A percentile compares a stretch with the other conserved stretches of the same genome.
Conservation (phyloP, 805 yeast species). For the Cephaloascus albidus region DNA sequence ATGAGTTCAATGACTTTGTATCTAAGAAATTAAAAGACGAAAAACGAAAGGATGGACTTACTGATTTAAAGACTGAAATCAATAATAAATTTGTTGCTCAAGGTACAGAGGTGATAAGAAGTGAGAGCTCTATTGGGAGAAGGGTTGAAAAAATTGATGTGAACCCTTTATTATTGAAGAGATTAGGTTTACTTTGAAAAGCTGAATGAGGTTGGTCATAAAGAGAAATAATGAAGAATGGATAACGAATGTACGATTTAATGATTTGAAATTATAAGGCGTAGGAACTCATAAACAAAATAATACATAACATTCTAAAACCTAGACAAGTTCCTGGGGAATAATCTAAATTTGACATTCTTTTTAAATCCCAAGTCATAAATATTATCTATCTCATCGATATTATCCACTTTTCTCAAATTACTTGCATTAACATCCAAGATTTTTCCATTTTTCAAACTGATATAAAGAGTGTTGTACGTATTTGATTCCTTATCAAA, state of each 20-base stretch:
- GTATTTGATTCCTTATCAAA: constrained; percentile 3
- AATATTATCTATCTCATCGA: constrained; percentile 19
- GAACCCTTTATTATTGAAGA: constrained; percentile 1
- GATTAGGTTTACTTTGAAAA: constrained; percentile 2
- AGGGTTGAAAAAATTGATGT: neutral
- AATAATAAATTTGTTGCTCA: neutral
- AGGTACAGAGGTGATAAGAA: neutral
- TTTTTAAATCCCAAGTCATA: constrained; percentile 28
- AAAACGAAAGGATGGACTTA: too few relatives aligned
- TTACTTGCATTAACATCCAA: constrained; percentile 6
- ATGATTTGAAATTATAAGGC: too few relatives aligned
- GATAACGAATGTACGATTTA: too few relatives aligned
- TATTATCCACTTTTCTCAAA: constrained; percentile 5
- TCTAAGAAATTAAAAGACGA: neutral
- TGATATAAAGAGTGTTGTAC: constrained; percentile 15
- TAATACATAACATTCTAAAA: too few relatives aligned
- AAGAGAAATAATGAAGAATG: too few relatives aligned
- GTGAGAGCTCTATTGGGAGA: neutral
- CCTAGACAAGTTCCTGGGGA: constrained; percentile 1
- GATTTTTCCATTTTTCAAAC: constrained; percentile 16
- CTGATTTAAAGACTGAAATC: too few relatives aligned
- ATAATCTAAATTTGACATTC: constrained; percentile 17
- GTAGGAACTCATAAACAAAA: too few relatives aligned
- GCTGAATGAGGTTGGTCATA: too few relatives aligned
- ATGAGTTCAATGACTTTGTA: neutral